Base-by-base conservation (phyloP, 768 basidiomycete genomes). In the Scleroderma citrinum region DNA sequence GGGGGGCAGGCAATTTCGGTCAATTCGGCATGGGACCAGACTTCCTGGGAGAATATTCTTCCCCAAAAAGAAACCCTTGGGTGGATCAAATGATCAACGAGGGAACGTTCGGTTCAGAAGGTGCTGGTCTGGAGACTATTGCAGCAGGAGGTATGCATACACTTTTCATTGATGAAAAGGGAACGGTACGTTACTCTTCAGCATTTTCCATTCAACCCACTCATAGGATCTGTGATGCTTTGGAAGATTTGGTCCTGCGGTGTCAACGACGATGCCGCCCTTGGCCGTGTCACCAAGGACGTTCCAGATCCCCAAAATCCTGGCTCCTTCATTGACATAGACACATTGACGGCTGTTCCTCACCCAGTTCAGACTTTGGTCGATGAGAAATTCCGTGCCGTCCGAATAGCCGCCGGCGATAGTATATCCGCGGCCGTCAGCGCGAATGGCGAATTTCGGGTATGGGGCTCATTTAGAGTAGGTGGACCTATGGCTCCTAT, bases 1-100 rank as follows among this genome's bases (percentile, higher is more conserved):
- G 89, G 80, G 95, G 95, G 7, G 83, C 85, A 11, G 93, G 92
- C 23, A 93, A 95, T 67, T 92, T 92, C 70, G 94, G 93, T 26
- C 94, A 98, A 66, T 87, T 96, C 59, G 96, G 94, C 29, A 80
- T 95, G 73, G 95, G 95, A 32, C 81, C 82, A 4, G 80, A 83
- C 54, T 62, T 71, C 43, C 70, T 92, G 29, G 81, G 74, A 49
- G 91, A 95, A 66, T 76, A 86, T 48, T 69, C 76, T 46, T 85
- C 83, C 55, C 93, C 93, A 8, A 84, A 78, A 59, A 77, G 83
- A 49, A 92, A 90, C 63, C 53, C 66, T 0, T 90, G 86, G 84
- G 76, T 89, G 20, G 84, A 92, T 57, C 71, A 82, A 59, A 79
- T 85, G 65, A 88, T 92, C 13, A 70, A 77, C 49, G 73, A 83